These are phyloP conservation scores for Tetradesmus lagerheimii DNA, from an alignment of 139 green algal species.

Conservation along the genomic window DNA sequence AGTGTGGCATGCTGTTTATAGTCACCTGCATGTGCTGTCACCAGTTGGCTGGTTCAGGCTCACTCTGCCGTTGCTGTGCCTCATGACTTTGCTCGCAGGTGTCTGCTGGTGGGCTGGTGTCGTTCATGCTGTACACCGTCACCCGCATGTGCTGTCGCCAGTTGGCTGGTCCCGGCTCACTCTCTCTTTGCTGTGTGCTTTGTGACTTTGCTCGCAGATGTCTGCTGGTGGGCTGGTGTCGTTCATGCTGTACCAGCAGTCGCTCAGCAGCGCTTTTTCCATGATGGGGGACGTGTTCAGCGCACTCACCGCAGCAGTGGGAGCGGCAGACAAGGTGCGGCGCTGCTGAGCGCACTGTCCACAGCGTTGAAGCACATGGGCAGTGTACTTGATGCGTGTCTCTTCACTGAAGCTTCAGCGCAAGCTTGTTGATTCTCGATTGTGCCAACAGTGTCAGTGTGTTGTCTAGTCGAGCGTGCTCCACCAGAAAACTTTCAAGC, in stretches of 20 bases:
- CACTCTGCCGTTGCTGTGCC: conserved; percentile 43
- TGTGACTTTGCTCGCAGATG: conserved; percentile 52
- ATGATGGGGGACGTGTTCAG: conserved; percentile 85
- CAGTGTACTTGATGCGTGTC: too few relatives aligned
- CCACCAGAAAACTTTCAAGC: too few relatives aligned
- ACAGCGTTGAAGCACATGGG: too few relatives aligned
- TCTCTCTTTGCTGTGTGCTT: conserved; percentile 48
- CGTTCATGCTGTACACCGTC: conserved; percentile 83
- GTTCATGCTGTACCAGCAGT: conserved; percentile 91
- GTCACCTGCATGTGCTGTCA: too few relatives aligned
- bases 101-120: conserved; percentile 69
- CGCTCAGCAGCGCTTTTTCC: conserved; percentile 76
- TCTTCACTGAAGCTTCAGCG: too few relatives aligned
- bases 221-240: conserved; percentile 69
- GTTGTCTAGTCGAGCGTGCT: too few relatives aligned
- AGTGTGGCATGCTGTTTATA: too few relatives aligned
- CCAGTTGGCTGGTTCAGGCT: too few relatives aligned
- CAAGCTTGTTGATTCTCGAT: too few relatives aligned
- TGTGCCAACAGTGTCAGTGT: too few relatives aligned
- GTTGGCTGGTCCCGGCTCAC: too few relatives aligned
- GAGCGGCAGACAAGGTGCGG: conserved; percentile 85
- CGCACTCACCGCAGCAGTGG: conserved; percentile 80
- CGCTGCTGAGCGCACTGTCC: not conserved
- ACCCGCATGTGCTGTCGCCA: too few relatives aligned
- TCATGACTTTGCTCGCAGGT: conserved; percentile 49